Evolutionary conservation across 2,329 filamentous ascomycete species (phyloP).

Genomic region (Dactylellina parvicollis): DNA sequence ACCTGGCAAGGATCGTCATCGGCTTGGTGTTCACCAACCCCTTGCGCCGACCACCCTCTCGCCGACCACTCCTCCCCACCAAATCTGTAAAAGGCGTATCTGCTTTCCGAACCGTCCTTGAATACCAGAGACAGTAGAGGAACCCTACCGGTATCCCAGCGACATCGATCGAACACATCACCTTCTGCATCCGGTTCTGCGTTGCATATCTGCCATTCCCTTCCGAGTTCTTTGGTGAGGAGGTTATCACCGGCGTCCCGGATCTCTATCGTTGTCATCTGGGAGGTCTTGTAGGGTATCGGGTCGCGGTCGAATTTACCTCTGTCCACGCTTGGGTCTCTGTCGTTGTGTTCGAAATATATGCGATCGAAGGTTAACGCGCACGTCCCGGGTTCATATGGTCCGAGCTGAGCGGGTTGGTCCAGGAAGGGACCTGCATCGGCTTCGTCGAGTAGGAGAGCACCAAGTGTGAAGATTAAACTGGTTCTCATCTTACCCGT

Average conservation of each 20-base stretch:
- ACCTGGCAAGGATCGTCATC: conserved; percentile 4
- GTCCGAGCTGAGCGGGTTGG: too few relatives aligned
- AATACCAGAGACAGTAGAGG: background rate
- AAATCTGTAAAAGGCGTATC: conserved; percentile 2
- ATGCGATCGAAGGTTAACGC: conserved; percentile 6
- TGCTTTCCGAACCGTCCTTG: background rate
- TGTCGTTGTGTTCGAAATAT: conserved; percentile 14
- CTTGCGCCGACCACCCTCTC: too few relatives aligned
- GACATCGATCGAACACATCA: too few relatives aligned
- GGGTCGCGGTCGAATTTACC: background rate
- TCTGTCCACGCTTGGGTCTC: background rate
- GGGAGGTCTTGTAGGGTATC: too few relatives aligned
- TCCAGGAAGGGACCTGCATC: too few relatives aligned
- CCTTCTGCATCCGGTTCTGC: too few relatives aligned
- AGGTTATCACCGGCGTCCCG: background rate
- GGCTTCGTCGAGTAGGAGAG: too few relatives aligned
- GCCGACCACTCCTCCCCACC: too few relatives aligned
- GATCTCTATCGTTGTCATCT: conserved; percentile 7
- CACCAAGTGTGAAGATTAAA: too few relatives aligned
- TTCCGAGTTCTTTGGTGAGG: background rate
- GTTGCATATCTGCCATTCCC: background rate
- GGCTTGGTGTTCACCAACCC: background rate
- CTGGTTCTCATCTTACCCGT: too few relatives aligned
- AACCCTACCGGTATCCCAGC: too few relatives aligned
- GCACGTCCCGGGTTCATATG: background rate